These are phyloP conservation scores for Naganishia vaughanmartiniae DNA, from an alignment of 768 basidiomycete genomes.

Conservation along the genomic window DNA sequence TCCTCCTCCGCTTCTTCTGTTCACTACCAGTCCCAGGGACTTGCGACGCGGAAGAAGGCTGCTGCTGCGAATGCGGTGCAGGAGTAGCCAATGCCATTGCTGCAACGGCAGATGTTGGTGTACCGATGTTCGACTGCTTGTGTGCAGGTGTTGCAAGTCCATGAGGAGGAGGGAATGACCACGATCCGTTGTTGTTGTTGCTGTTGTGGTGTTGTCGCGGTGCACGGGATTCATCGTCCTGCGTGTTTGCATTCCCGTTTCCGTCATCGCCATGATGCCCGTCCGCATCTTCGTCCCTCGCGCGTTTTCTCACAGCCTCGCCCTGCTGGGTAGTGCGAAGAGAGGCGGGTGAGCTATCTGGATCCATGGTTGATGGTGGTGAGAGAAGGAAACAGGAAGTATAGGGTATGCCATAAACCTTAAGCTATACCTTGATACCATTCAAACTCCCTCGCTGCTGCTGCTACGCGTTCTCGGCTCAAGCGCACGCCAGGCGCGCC, in stretches of 20 bases:
- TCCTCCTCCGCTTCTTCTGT: slow-evolving; percentile 30
- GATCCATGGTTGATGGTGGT: neutral
- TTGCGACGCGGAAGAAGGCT: neutral
- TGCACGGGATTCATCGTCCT: neutral
- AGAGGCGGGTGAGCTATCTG: slow-evolving; percentile 1
- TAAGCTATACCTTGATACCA: neutral
- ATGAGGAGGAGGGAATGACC: neutral
- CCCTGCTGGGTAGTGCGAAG: neutral
- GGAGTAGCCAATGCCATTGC: neutral
- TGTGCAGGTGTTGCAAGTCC: neutral
- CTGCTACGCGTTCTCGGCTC: neutral
- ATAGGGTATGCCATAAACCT: neutral
- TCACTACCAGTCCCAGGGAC: slow-evolving; percentile 1
- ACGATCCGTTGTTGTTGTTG: neutral
- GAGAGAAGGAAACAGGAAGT: neutral
- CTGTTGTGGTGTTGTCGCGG: neutral
- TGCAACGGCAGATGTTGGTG: neutral
- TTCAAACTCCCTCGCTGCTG: neutral
- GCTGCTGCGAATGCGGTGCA: neutral
- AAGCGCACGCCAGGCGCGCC: neutral
- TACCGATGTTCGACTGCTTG: neutral
- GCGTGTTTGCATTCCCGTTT: neutral
- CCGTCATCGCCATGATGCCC: neutral
- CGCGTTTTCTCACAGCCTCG: slow-evolving; percentile 4
- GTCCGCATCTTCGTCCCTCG: neutral